Conservation (phyloP, 306 rosid species). For the Corylus americana region DNA sequence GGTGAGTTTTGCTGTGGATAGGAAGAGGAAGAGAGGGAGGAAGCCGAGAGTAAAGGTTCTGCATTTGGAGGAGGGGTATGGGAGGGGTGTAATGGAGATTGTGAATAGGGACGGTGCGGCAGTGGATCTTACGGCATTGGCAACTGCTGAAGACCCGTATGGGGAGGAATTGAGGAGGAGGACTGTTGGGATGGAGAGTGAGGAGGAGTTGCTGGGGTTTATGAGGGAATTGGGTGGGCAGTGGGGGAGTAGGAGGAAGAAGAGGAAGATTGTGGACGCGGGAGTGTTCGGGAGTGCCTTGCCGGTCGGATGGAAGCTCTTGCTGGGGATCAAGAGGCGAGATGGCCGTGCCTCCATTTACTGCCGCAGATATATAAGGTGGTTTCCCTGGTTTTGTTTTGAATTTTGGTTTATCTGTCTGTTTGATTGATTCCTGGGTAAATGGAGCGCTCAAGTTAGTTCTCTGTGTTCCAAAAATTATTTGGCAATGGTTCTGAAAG, state of each 20-base stretch:
- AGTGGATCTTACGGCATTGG: constrained; percentile 44
- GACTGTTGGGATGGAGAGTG: constrained; percentile 60
- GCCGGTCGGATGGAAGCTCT: constrained; percentile 79
- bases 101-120: constrained; percentile 50
- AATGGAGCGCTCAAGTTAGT: background rate
- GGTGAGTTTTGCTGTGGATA: constrained; percentile 22
- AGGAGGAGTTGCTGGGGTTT: constrained; percentile 69
- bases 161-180: constrained; percentile 61
- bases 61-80: constrained; percentile 40
- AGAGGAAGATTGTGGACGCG: constrained; percentile 79
- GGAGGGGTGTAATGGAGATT: constrained; percentile 33
- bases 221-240: constrained; percentile 76
- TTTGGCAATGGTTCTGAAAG: background rate
- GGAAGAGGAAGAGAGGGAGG: constrained; percentile 79
- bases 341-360: constrained; percentile 87
- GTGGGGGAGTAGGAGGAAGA: constrained; percentile 87
- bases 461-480: background rate
- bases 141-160: constrained; percentile 49
- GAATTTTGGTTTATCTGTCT: background rate
- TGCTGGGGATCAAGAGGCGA: constrained; percentile 73
- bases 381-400: constrained; percentile 6
- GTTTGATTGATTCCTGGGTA: background rate
- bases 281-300: constrained; percentile 57
- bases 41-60: constrained; percentile 61
- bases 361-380: constrained; percentile 87